Evolutionary conservation across 768 basidiomycete species (phyloP), one percentile per base, ranked within the genome.

Genomic region (Porpolomopsis calyptriformis): DNA sequence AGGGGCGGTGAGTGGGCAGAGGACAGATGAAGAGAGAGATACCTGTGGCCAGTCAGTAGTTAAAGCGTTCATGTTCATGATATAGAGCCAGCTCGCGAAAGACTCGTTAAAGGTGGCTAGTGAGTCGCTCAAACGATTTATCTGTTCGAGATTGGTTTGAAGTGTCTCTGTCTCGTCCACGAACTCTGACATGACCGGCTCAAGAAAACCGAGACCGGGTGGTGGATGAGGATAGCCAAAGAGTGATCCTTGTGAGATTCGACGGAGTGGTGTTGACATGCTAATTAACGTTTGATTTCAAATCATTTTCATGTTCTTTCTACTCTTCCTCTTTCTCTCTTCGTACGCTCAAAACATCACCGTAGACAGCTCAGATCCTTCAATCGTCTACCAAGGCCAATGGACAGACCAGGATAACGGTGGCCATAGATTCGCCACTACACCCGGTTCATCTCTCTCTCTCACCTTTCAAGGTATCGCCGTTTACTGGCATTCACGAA

Each of bases 11-110:
- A 18, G 26, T 4, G n/a, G 10, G 3, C 3, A 38, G 8, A 38
- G 20, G 7, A 16, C 25, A 4, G 24, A 20, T 11, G 26, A 26
- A 34, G 24, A 48, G 11, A 19, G 11, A 48, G 10, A 50, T 51
- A 82, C 89, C 72, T 92, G 84, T 1, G 77, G 79, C 90, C 90
- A 96, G 59, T 96, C 92, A 0, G 81, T 81, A n/a, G 90, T 91
- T 47, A 94, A 73, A 2, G 89, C 80, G 58, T 93, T 91, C 89
- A 97, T 94, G 58, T 88, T 84, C 78, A 93, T 82, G 19, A 82
- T 78, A 59, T 92, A 93, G 9, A 94, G 64, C 76, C 81, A 93
- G 58, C 86, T 89, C 11, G 92, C 85, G 57, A 97, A 94, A 11
- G 80, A 78, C 63, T 97, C 92, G 60, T 96, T 96, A 70, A 94